phyloP scores from a whole-genome alignment of 495 filamentous ascomycete species.

The Penicillium manginii region DNA sequence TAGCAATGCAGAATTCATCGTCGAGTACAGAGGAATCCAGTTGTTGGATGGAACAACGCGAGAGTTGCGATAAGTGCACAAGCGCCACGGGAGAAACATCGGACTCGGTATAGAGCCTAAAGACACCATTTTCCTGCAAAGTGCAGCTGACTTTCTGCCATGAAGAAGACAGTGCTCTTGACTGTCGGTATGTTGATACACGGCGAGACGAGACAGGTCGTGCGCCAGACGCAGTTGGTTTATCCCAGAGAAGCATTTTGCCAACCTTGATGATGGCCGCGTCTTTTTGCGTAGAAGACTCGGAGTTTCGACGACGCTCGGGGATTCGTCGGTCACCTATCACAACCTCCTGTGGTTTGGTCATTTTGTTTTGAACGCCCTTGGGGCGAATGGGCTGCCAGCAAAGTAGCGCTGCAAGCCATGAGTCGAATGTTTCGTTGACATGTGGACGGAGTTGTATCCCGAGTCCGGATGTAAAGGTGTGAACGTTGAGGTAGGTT shows the following conservation, averaged over 20 bases:
- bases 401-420: slow-evolving; percentile 90
- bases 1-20: slow-evolving; percentile 91
- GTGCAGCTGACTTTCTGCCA: slow-evolving; percentile 94
- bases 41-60: slow-evolving; percentile 85
- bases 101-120: slow-evolving; percentile 85
- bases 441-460: slow-evolving; percentile 76
- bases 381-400: slow-evolving; percentile 90
- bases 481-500: slow-evolving; percentile 81
- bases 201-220: slow-evolving; percentile 44
- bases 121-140: slow-evolving; percentile 91
- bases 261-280: slow-evolving; percentile 95
- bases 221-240: slow-evolving; percentile 47
- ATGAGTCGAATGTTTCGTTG: slow-evolving; percentile 79
- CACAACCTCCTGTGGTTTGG: slow-evolving; percentile 61
- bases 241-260: slow-evolving; percentile 89
- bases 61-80: slow-evolving; percentile 88
- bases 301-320: slow-evolving; percentile 63
- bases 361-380: slow-evolving; percentile 73
- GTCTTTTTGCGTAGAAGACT: slow-evolving; percentile 67
- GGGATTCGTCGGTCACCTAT: slow-evolving; percentile 54
- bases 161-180: slow-evolving; percentile 57
- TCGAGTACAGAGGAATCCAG: slow-evolving; percentile 91
- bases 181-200: slow-evolving; percentile 58
- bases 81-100: slow-evolving; percentile 77
- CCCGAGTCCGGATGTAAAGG: slow-evolving; percentile 67